phyloP scores from a whole-genome alignment of 257 asterid genomes.

The Solanum okadae region DNA sequence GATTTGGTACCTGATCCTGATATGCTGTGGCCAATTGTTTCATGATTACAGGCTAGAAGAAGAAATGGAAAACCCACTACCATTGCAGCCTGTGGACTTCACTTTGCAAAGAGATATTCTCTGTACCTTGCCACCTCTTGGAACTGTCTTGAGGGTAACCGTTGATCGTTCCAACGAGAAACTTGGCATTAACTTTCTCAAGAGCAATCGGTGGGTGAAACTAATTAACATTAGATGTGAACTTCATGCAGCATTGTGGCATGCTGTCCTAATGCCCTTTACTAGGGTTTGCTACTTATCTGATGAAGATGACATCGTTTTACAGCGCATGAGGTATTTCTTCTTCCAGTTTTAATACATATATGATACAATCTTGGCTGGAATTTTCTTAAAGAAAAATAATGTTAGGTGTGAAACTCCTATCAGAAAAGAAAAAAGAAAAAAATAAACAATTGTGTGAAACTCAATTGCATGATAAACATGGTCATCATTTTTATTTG shows the following conservation, averaged over 20 bases:
- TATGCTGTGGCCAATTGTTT: neutral
- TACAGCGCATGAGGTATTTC: slow-evolving; percentile 48
- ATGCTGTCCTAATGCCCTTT: slow-evolving; percentile 53
- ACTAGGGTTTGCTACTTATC: slow-evolving; percentile 56
- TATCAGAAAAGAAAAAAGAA: neutral
- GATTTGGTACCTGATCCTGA: neutral
- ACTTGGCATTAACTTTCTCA: slow-evolving; percentile 36
- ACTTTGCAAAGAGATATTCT: slow-evolving; percentile 52
- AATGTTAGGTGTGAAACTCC: neutral
- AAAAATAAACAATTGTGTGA: neutral
- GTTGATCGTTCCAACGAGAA: slow-evolving; percentile 33
- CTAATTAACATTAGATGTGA: slow-evolving; percentile 40
- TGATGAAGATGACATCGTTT: slow-evolving; percentile 41
- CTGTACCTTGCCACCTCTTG: slow-evolving; percentile 63
- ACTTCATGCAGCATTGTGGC: slow-evolving; percentile 44
- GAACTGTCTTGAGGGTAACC: slow-evolving; percentile 65
- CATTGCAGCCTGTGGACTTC: slow-evolving; percentile 45
- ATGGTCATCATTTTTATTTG: neutral
- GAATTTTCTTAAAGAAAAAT: neutral
- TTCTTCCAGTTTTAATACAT: neutral
- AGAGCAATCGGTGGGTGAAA: slow-evolving; percentile 62
- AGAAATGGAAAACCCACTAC: slow-evolving; percentile 56
- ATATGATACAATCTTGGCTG: neutral
- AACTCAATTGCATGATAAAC: neutral
- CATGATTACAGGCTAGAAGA: slow-evolving; percentile 50